These are phyloP conservation scores for Nicotiana noctiflora DNA, from an alignment of 257 asterid genomes.

Conservation along the genomic window DNA sequence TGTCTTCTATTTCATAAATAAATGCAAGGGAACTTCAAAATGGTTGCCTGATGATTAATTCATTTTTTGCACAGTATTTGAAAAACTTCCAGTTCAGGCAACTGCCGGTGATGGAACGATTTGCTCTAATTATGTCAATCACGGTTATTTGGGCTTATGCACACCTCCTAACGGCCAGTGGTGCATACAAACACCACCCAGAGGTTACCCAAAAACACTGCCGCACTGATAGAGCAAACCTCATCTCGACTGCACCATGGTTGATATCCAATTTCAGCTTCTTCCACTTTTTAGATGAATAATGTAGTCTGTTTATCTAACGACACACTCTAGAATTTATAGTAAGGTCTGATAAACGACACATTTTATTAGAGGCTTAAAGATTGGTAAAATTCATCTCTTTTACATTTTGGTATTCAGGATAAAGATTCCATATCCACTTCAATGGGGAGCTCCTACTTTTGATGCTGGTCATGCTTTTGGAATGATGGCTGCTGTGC, in stretches of 20 bases:
- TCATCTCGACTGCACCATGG: slow-evolving; percentile 91
- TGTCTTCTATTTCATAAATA: neutral
- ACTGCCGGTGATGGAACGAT: slow-evolving; percentile 72
- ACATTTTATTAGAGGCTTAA: neutral
- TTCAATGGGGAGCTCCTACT: slow-evolving; percentile 98
- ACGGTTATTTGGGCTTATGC: slow-evolving; percentile 94
- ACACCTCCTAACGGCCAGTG: slow-evolving; percentile 91
- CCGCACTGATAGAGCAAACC: slow-evolving; percentile 75
- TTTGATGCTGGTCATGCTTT: slow-evolving; percentile 96
- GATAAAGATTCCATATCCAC: slow-evolving; percentile 94
- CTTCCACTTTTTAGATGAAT: neutral
- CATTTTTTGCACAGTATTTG: slow-evolving; percentile 50
- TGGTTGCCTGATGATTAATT: neutral
- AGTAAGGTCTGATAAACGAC: neutral
- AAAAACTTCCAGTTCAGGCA: slow-evolving; percentile 69
- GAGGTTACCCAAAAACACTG: slow-evolving; percentile 68
- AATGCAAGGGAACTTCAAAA: slow-evolving; percentile 1
- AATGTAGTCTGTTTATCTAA: neutral
- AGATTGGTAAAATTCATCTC: neutral
- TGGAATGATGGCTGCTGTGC: slow-evolving; percentile 95
- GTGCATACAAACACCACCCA: slow-evolving; percentile 81
- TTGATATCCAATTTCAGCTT: slow-evolving; percentile 22
- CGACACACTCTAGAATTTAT: neutral
- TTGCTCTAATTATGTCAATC: slow-evolving; percentile 64
- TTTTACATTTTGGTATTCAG: slow-evolving; percentile 24